Conservation (phyloP, 2,329 filamentous ascomycete genomes). For the Pseudocercospora fuligena region DNA sequence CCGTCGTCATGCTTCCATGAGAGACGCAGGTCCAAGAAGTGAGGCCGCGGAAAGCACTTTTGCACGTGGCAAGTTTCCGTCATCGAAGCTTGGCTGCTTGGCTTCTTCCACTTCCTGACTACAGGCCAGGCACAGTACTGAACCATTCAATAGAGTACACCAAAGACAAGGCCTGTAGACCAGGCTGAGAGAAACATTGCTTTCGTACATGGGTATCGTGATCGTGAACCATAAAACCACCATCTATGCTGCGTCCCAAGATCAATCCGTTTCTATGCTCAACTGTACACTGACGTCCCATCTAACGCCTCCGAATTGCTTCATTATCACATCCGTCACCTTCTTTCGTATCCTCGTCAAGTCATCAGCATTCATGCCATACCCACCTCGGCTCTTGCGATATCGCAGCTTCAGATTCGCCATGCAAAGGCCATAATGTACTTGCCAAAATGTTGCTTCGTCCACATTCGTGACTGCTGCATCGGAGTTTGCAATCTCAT, state of each 20-base stretch:
- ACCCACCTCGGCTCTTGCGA: constrained; percentile 62
- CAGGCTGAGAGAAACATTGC: neutral
- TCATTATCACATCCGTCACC: constrained; percentile 78
- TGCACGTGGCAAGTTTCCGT: neutral
- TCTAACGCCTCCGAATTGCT: constrained; percentile 80
- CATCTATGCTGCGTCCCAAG: neutral
- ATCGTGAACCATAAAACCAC: constrained; percentile 2
- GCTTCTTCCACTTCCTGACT: neutral
- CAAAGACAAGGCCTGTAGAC: neutral
- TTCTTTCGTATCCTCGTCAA: constrained; percentile 75
- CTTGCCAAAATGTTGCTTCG: constrained; percentile 97
- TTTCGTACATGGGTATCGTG: constrained; percentile 6
- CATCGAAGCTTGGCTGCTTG: neutral
- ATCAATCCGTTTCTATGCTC: constrained; percentile 41
- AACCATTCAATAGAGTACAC: neutral
- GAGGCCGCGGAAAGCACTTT: too few species aligned
- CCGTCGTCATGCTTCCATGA: neutral
- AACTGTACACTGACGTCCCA: constrained; percentile 96
- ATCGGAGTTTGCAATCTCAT: constrained; percentile 77
- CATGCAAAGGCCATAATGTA: constrained; percentile 96
- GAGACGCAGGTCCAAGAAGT: neutral
- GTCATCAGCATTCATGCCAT: constrained; percentile 58
- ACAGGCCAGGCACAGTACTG: neutral
- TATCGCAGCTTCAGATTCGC: constrained; percentile 86
- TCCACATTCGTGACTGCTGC: constrained; percentile 76